A percentile compares a stretch with the other conserved stretches of the same genome.
These are phyloP conservation scores for Hansfordia pulvinata DNA, from an alignment of 2,329 filamentous ascomycete genomes.

Conservation along the genomic window DNA sequence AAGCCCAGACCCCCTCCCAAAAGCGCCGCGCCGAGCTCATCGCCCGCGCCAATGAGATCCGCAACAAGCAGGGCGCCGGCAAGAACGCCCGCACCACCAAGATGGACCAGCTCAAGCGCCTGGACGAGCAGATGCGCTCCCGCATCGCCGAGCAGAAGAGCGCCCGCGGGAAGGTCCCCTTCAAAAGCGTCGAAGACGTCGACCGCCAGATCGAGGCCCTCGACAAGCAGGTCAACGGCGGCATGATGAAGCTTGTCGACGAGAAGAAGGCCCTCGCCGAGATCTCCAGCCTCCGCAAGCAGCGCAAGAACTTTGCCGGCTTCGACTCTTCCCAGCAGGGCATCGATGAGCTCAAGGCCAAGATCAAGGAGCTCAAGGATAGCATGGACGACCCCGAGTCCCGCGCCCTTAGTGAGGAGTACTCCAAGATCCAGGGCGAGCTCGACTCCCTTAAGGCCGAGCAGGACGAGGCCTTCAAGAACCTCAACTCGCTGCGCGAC, in stretches of 20 bases:
- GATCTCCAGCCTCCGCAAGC: conserved; percentile 71
- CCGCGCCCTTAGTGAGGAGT: conserved; percentile 77
- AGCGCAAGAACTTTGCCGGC: conserved; percentile 78
- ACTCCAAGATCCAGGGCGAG: conserved; percentile 74
- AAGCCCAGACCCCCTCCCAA: conserved; percentile 65
- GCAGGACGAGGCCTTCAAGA: conserved; percentile 84
- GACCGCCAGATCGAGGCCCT: conserved; percentile 70
- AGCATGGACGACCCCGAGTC: conserved; percentile 81
- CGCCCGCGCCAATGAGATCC: conserved; percentile 69
- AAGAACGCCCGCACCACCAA: conserved; percentile 70
- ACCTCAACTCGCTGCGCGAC: conserved; percentile 69
- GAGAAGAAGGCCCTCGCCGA: conserved; percentile 89
- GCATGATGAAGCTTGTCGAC: conserved; percentile 89
- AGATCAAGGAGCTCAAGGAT: conserved; percentile 83
- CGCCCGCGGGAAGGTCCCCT: conserved; percentile 65
- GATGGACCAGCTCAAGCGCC: conserved; percentile 81
- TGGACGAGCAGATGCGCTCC: conserved; percentile 79
- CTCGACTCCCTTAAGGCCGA: conserved; percentile 82
- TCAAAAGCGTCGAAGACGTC: conserved; percentile 79
- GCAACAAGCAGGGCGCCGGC: conserved; percentile 72
- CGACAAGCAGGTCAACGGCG: conserved; percentile 75
- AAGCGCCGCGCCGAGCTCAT: conserved; percentile 82
- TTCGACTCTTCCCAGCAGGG: conserved; percentile 78
- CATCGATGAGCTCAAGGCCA: conserved; percentile 75
- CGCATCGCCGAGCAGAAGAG: conserved; percentile 79